Evolutionary conservation across 2,329 filamentous ascomycete species (phyloP), one percentile per base, ranked within the genome.

Genomic region (Aspergillus clavatus): DNA sequence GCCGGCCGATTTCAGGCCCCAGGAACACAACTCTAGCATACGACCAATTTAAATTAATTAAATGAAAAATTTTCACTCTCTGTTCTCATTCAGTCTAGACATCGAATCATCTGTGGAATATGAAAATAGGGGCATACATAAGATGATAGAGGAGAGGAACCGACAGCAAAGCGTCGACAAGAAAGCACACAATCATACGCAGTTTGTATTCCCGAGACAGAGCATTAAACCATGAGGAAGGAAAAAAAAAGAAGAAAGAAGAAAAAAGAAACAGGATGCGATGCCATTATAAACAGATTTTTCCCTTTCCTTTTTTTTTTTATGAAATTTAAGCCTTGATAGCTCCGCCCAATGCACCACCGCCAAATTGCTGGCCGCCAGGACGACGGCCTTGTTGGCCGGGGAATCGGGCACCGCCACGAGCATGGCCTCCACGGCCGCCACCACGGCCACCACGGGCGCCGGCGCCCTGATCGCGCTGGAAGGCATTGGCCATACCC

Each of bases 401-500:
- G 21, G 66, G 65, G 14, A 69, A 42, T 46, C 67, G 59, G 27
- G 61, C 48, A 33, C 67, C 62, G 50, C 68, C 68, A 40, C 69
- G 66, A 38, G 60, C 61, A 37, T 66, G 58, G 50, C 66, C 67
- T 40, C 58, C 58, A 46, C 67, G 56, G 33, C 68, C 56, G 37
- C 74, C 71, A 51, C 81, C 75, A 43, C 80, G 75, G 33, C 86
- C 83, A 50, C 84, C 80, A 71, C 81, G 63, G 67, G 82, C 74
- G 52, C 81, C 87, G 54, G 85, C 80, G 46, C 87, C 87, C 55
- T 88, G 87, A 75, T 95, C 89, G 68, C 91, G 78, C 77, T 96
- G 90, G 72, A 97, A 97, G 22, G 89, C 91, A 63, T 95, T 95
- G 47, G 88, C 84, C 57, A 90, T 95, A 59, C 93, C 93, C 70